phyloP scores from a whole-genome alignment of 2,329 filamentous ascomycete species.

The Didymellaceae sp. region DNA sequence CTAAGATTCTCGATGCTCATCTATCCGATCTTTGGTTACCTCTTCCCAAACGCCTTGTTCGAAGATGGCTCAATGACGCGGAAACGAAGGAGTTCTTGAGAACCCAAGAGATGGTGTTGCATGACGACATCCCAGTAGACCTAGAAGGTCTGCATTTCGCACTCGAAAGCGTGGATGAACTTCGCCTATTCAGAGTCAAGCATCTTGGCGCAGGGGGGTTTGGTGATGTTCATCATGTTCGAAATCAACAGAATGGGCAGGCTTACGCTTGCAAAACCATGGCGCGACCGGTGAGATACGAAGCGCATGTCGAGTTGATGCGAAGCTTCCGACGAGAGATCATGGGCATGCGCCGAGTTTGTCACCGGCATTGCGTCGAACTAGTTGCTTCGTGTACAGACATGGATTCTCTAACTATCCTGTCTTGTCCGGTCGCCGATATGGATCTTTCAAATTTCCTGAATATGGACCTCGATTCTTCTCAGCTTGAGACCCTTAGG shows the following conservation, averaged over 20 bases:
- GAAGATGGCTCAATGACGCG: not conserved
- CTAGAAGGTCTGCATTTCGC: not conserved
- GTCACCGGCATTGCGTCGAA: slow-evolving; percentile 22
- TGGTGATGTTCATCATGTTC: slow-evolving; percentile 3
- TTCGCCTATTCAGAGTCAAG: not conserved
- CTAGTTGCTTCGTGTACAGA: slow-evolving; percentile 26
- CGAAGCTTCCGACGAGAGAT: slow-evolving; percentile 22
- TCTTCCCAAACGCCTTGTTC: not conserved
- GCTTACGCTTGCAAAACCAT: slow-evolving; percentile 7
- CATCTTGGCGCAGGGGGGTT: slow-evolving; percentile 5
- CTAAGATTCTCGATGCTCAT: not conserved
- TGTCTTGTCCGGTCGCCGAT: slow-evolving; percentile 24
- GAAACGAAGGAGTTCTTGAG: not conserved
- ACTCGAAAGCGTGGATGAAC: not conserved
- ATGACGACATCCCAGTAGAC: not conserved
- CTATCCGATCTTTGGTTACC: slow-evolving; percentile 6
- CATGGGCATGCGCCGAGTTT: slow-evolving; percentile 24
- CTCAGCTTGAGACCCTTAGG: slow-evolving; percentile 2
- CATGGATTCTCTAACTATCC: slow-evolving; percentile 19
- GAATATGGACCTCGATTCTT: not conserved
- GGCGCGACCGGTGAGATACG: not conserved
- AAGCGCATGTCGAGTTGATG: slow-evolving; percentile 4
- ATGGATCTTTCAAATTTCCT: slow-evolving; percentile 25
- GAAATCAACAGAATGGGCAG: not conserved
- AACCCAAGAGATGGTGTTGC: not conserved